A percentile compares a stretch with the other conserved stretches of the same genome.
Conservation (phyloP, 164 flowering plant species). For the Macadamia integrifolia region DNA sequence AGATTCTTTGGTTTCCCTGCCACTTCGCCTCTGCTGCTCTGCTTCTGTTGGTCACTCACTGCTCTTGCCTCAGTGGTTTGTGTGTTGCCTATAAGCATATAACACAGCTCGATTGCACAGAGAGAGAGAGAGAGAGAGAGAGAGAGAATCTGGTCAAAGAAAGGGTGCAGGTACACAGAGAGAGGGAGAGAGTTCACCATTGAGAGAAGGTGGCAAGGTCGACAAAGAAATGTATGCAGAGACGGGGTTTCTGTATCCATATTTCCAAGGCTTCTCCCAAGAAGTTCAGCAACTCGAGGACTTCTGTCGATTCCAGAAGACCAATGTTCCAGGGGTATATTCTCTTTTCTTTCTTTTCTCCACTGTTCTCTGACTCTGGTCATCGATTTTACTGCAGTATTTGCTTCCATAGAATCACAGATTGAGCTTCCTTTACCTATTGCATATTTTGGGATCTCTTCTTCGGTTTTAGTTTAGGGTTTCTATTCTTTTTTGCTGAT, state of each 20-base stretch:
- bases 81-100: too few relatives aligned
- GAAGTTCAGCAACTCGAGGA: constrained; percentile 57
- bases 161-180: neutral
- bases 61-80: too few relatives aligned
- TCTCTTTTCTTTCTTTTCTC: constrained; percentile 1
- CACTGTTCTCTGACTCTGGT: neutral
- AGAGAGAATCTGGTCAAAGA: neutral
- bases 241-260: constrained; percentile 51
- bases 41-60: neutral
- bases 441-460: neutral
- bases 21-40: neutral
- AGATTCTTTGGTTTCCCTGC: neutral
- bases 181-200: neutral
- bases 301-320: constrained; percentile 40
- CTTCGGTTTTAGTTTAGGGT: neutral
- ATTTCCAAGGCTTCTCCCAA: constrained; percentile 45
- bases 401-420: neutral
- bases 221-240: constrained; percentile 44
- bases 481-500: neutral
- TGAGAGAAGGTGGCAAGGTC: neutral
- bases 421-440: neutral
- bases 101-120: too few relatives aligned
- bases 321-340: constrained; percentile 42
- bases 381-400: neutral
- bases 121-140: neutral